A percentile compares a stretch with the other conserved stretches of the same genome.
Evolutionary conservation across 2,329 filamentous ascomycete genomes (phyloP).

Genomic region (Fusarium foetens): DNA sequence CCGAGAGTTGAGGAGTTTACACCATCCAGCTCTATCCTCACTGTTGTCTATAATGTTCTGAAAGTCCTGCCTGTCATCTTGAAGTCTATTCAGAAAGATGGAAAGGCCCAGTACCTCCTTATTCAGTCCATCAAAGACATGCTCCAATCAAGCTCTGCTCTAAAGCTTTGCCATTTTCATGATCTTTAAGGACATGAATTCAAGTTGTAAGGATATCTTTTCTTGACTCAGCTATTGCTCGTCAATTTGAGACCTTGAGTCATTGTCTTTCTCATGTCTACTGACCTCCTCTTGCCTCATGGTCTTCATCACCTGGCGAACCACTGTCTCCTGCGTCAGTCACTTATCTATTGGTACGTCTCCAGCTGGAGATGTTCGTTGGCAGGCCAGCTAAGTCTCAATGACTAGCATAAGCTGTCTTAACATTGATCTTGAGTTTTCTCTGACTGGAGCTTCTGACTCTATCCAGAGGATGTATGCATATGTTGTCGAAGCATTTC

Average conservation of each 20-base stretch:
- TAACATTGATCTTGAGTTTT: accelerated
- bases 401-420: accelerated
- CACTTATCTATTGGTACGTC: not conserved
- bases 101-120: slow-evolving; percentile 82
- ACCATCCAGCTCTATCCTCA: not conserved
- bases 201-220: accelerated
- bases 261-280: not conserved
- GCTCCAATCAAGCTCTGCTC: too few relatives aligned
- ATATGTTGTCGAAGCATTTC: not conserved
- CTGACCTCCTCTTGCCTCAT: accelerated
- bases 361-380: not conserved
- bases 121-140: slow-evolving; percentile 71
- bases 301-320: too few relatives aligned
- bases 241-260: accelerated
- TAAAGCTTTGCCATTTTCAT: not conserved
- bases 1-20: not conserved
- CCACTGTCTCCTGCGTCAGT: not conserved
- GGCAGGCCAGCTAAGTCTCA: not conserved
- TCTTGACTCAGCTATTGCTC: not conserved
- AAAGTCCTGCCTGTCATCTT: slow-evolving; percentile 82
- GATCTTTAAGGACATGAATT: accelerated
- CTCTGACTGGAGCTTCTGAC: accelerated
- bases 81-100: slow-evolving; percentile 72
- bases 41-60: not conserved
- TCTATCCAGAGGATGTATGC: not conserved